Evolutionary conservation across 1,139 yeast genomes (phyloP).

Genomic region (Zhuliangozyma parablackwelliae): DNA sequence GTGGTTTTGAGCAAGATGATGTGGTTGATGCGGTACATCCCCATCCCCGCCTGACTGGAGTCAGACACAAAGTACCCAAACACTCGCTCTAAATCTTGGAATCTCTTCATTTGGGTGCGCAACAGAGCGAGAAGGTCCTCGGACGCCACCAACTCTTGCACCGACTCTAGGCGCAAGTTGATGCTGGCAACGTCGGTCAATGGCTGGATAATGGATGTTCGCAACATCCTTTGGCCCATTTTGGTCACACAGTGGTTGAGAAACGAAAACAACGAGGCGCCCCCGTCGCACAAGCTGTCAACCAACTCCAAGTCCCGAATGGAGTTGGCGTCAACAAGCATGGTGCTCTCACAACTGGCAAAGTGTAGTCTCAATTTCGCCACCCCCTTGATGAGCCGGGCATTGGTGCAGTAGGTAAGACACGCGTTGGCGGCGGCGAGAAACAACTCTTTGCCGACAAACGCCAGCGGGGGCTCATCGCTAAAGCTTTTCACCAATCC

Average conservation of each 20-base stretch:
- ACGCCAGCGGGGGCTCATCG: conserved; percentile 9
- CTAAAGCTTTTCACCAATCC: conserved; percentile 4
- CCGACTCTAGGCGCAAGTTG: conserved; percentile 26
- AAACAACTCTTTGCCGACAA: conserved; percentile 23
- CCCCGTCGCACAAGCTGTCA: conserved; percentile 23
- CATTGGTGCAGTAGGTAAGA: conserved; percentile 15
- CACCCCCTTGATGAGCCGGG: conserved; percentile 9
- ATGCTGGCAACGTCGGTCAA: conserved; percentile 31
- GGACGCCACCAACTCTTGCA: conserved; percentile 23
- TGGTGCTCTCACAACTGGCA: conserved; percentile 35
- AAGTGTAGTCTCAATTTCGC: conserved; percentile 29
- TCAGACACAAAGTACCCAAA: conserved; percentile 18
- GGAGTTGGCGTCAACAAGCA: conserved; percentile 37
- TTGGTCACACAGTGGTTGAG: conserved; percentile 36
- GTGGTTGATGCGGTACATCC: conserved; percentile 34
- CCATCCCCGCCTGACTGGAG: conserved; percentile 10
- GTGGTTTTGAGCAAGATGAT: conserved; percentile 32
- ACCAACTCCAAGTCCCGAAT: conserved; percentile 31
- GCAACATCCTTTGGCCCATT: conserved; percentile 41
- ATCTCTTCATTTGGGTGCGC: conserved; percentile 17
- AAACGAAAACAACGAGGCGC: conserved; percentile 27
- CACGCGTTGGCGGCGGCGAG: conserved; percentile 33
- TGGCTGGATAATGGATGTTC: conserved; percentile 41
- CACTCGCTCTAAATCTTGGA: conserved; percentile 33
- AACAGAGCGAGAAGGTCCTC: conserved; percentile 13